A percentile compares a stretch with the other conserved stretches of the same genome.
Conservation (phyloP, 148 eudicot genomes). For the Chenopodium quinoa region DNA sequence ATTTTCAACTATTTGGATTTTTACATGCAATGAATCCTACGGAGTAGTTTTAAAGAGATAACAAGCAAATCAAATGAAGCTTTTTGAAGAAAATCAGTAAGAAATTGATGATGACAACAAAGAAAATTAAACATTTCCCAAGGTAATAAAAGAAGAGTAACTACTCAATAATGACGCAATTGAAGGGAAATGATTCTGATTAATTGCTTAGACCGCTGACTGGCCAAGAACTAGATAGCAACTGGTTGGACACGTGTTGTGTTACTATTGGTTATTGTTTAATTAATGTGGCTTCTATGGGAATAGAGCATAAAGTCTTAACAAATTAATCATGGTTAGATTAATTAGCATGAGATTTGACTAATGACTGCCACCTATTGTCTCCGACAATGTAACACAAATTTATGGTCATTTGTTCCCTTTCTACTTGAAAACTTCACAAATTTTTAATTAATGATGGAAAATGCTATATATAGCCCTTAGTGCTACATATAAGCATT, state of each 20-base stretch:
- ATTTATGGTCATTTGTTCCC: conserved; percentile 17
- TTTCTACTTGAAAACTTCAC: background rate
- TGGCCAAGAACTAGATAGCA: conserved; percentile 10
- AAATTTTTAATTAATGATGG: too few species aligned
- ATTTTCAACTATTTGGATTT: too few species aligned
- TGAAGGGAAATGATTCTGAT: conserved; percentile 2
- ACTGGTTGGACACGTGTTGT: background rate
- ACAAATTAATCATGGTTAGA: background rate
- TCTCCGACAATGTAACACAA: conserved; percentile 20
- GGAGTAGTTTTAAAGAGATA: too few species aligned
- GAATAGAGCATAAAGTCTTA: background rate
- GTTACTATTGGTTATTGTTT: background rate
- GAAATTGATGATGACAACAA: background rate
- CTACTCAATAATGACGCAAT: conserved; percentile 14
- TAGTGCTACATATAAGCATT: too few species aligned
- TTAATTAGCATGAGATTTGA: conserved; percentile 33
- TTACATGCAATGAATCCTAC: too few species aligned
- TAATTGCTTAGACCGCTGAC: conserved; percentile 16
- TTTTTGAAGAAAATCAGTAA: background rate
- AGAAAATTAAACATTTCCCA: background rate
- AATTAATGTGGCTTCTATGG: background rate
- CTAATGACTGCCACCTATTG: conserved; percentile 10
- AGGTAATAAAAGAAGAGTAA: background rate
- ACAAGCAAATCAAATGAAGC: too few species aligned
- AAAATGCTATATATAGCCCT: too few species aligned